A percentile compares a stretch with the other conserved stretches of the same genome.
phyloP scores from a whole-genome alignment of 108 stramenopile species.

The Cyclotella kingstonii region DNA sequence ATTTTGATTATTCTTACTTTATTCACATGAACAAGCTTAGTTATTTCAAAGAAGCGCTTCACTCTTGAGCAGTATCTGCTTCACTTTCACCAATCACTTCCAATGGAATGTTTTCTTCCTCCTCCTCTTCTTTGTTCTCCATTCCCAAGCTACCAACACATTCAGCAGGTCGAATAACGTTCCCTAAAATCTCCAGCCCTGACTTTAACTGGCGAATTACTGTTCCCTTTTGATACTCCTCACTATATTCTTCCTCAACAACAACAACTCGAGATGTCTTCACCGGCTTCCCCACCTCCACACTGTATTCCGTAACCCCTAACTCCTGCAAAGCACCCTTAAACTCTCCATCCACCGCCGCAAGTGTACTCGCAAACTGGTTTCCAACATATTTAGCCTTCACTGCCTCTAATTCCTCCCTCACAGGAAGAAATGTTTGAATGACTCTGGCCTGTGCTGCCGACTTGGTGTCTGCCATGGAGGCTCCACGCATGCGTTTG shows the following conservation, averaged over 20 bases:
- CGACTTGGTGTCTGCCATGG: constrained; percentile 42
- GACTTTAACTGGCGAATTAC: constrained; percentile 47
- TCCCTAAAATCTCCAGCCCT: constrained; percentile 73
- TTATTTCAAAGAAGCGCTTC: too few relatives aligned
- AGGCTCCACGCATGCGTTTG: constrained; percentile 61
- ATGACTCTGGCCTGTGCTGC: constrained; percentile 52
- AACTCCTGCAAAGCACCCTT: constrained; percentile 47
- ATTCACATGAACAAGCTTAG: too few relatives aligned
- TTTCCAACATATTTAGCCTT: constrained; percentile 47
- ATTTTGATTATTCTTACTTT: too few relatives aligned
- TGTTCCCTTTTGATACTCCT: constrained; percentile 51
- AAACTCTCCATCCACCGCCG: constrained; percentile 38
- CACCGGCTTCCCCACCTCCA: constrained; percentile 46
- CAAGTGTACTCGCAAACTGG: constrained; percentile 61
- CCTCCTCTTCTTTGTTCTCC: constrained; percentile 30
- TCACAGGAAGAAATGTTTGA: constrained; percentile 58
- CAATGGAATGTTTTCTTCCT: too few relatives aligned
- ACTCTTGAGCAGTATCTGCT: too few relatives aligned
- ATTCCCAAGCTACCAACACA: constrained; percentile 61
- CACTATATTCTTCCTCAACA: constrained; percentile 52
- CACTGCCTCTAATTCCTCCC: constrained; percentile 57
- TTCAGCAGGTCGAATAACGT: constrained; percentile 66
- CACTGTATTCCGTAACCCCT: constrained; percentile 56
- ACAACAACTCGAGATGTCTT: constrained; percentile 47
- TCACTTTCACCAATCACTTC: too few relatives aligned